These are phyloP conservation scores for Pseudocercospora vitis DNA, from an alignment of 2,329 filamentous ascomycete genomes.

Conservation along the genomic window DNA sequence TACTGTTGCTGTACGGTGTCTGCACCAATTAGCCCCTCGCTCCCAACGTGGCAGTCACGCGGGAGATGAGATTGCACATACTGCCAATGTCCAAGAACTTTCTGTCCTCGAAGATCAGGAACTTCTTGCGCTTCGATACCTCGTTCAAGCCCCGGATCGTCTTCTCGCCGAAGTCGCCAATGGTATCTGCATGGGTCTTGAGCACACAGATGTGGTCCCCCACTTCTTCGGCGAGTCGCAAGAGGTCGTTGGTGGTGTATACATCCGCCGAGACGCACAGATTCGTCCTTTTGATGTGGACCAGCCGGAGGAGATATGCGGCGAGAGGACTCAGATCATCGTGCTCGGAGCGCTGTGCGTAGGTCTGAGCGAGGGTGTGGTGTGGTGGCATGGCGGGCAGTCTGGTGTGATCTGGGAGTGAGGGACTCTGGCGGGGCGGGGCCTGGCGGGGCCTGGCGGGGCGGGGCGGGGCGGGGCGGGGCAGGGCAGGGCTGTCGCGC, in stretches of 20 bases:
- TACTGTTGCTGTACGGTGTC: constrained; percentile 58
- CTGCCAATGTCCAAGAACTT: constrained; percentile 59
- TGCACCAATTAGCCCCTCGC: constrained; percentile 32
- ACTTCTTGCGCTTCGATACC: constrained; percentile 50
- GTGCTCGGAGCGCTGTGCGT: constrained; percentile 47
- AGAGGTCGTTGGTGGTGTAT: constrained; percentile 55
- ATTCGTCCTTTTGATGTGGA: constrained; percentile 53
- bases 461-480: no score
- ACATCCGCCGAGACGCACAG: constrained; percentile 59
- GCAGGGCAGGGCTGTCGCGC: no score
- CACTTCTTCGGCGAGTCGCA: constrained; percentile 58
- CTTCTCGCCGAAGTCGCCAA: constrained; percentile 60
- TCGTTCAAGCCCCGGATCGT: constrained; percentile 53
- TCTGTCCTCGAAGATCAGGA: constrained; percentile 56
- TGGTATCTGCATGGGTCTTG: constrained; percentile 63
- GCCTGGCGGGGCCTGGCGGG: no score
- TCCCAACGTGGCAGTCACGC: background rate
- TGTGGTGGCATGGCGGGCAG: constrained; percentile 31
- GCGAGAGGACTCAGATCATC: constrained; percentile 48
- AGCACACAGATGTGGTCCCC: constrained; percentile 62
- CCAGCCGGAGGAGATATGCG: constrained; percentile 50
- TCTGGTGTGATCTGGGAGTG: background rate
- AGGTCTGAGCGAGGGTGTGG: constrained; percentile 46
- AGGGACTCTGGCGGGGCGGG: constrained; percentile 5
- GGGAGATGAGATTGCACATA: constrained; percentile 34